Evolutionary conservation across 768 basidiomycete species (phyloP).

Genomic region (Rhodosporidiobolus odoratus): DNA sequence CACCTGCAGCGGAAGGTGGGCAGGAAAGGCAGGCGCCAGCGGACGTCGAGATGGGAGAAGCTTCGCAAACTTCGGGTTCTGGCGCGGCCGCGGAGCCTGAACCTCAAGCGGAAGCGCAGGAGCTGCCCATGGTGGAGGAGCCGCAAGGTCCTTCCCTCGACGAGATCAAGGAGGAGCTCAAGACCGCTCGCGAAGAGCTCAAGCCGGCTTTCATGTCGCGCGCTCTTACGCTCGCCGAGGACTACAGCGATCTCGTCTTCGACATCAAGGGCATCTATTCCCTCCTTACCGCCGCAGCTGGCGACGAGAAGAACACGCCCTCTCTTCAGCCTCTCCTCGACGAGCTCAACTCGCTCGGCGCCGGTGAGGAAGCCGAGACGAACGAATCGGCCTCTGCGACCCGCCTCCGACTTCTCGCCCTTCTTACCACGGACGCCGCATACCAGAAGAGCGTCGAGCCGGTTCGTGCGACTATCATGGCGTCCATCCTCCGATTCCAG

Average conservation of each 20-base stretch:
- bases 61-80: too few relatives aligned
- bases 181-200: conserved; percentile 61
- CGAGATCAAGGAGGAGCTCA: conserved; percentile 52
- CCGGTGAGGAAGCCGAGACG: conserved; percentile 38
- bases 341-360: conserved; percentile 60
- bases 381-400: conserved; percentile 69
- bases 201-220: conserved; percentile 61
- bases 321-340: conserved; percentile 69
- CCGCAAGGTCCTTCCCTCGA: conserved; percentile 11
- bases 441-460: conserved; percentile 42
- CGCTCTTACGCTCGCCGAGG: conserved; percentile 74
- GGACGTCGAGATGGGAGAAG: conserved; percentile 42
- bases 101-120: background rate
- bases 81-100: background rate
- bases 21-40: conserved; percentile 28
- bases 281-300: conserved; percentile 7
- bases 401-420: conserved; percentile 75
- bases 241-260: conserved; percentile 79
- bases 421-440: conserved; percentile 71
- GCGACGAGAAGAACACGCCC: conserved; percentile 43
- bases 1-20: background rate
- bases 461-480: conserved; percentile 37
- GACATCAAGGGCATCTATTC: conserved; percentile 62
- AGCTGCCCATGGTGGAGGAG: background rate
- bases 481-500: conserved; percentile 25